Evolutionary conservation across 345 rosid genomes (phyloP).

Genomic region (Brassica cretica): DNA sequence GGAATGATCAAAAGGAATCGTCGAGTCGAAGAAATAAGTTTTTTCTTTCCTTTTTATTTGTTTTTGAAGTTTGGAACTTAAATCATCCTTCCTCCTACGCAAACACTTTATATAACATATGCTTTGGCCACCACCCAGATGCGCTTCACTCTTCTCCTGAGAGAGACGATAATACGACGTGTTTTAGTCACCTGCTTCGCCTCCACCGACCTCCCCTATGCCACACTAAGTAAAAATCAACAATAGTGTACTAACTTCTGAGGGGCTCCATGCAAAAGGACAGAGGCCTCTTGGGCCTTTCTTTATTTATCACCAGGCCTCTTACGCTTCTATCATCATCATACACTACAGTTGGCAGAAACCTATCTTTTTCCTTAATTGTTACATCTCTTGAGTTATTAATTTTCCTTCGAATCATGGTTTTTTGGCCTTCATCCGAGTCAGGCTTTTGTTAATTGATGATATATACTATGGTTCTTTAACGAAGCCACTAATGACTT

Average conservation of each 20-base stretch:
- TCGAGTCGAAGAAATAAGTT: constrained; percentile 17
- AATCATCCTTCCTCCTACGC: not conserved
- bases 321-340: not conserved
- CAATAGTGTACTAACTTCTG: not conserved
- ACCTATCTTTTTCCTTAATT: not conserved
- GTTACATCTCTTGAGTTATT: not conserved
- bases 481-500: not conserved
- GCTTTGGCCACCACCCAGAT: constrained; percentile 15
- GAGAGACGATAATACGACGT: constrained; percentile 15
- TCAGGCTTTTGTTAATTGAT: not conserved
- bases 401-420: too few relatives aligned
- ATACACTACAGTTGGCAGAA: not conserved
- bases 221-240: not conserved
- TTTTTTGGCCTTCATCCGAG: not conserved
- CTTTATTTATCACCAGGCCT: not conserved
- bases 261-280: not conserved
- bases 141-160: constrained; percentile 31
- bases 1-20: constrained; percentile 4
- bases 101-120: not conserved
- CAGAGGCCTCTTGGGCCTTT: not conserved
- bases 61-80: not conserved
- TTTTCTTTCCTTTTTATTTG: not conserved
- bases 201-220: not conserved
- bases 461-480: not conserved
- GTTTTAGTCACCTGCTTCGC: constrained; percentile 28